A percentile compares a stretch with the other conserved stretches of the same genome.
Conservation (phyloP, 129 eudicot species). For the Helianthus tuberosus region DNA sequence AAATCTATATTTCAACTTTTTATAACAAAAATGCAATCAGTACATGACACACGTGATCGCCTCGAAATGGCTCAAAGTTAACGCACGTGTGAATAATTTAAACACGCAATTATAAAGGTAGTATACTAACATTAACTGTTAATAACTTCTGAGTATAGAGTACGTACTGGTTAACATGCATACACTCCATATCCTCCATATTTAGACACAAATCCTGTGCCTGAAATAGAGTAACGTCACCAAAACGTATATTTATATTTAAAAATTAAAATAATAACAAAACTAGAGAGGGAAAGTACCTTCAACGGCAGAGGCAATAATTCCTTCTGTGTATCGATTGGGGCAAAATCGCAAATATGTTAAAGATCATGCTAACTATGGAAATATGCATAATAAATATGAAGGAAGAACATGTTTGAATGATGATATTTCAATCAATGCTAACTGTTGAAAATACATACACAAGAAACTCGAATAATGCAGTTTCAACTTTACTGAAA, state of each 20-base stretch:
- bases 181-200: background rate
- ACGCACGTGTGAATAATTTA: background rate
- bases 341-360: background rate
- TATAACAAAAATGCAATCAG: background rate
- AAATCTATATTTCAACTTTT: background rate
- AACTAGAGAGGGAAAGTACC: conserved; percentile 12
- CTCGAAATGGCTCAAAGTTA: background rate
- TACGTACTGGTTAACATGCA: conserved; percentile 11
- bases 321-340: background rate
- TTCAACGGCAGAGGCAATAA: conserved; percentile 19
- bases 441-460: conserved; percentile 52
- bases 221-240: conserved; percentile 21
- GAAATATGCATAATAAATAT: background rate
- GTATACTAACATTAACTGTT: background rate
- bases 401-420: conserved; percentile 39
- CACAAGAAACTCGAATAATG: conserved; percentile 60
- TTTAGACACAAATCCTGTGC: conserved; percentile 13
- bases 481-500: conserved; percentile 55
- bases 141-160: background rate
- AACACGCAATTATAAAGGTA: background rate
- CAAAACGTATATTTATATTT: background rate
- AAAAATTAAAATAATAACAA: background rate
- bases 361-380: background rate
- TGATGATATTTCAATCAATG: conserved; percentile 48
- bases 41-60: background rate